Conservation (phyloP, 306 rosid genomes). For the Medicago arabica region DNA sequence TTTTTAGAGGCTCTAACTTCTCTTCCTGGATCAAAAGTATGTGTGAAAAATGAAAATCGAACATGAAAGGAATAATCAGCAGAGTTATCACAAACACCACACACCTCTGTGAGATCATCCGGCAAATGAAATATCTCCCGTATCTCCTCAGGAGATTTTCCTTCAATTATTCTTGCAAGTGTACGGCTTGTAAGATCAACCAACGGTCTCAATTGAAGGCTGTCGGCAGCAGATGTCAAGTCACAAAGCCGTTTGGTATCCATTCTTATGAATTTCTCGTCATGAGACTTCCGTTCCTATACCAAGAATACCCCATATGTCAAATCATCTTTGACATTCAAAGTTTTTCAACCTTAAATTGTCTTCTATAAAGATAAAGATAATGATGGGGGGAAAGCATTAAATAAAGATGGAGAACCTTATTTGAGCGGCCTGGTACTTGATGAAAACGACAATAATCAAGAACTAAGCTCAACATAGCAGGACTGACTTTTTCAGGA, state of each 20-base stretch:
- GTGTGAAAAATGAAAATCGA: conserved; percentile 43
- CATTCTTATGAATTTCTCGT: conserved; percentile 82
- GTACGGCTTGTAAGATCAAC: conserved; percentile 95
- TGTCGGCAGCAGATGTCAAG: conserved; percentile 92
- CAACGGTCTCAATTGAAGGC: conserved; percentile 92
- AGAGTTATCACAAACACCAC: conserved; percentile 49
- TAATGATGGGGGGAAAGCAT: conserved; percentile 26
- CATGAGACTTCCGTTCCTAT: conserved; percentile 85
- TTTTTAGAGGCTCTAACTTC: conserved; percentile 88
- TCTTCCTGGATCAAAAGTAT: conserved; percentile 75
- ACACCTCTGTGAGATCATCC: conserved; percentile 97
- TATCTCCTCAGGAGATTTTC: conserved; percentile 92
- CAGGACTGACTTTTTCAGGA: conserved; percentile 86
- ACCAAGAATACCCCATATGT: conserved; percentile 47
- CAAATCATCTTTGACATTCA: conserved; percentile 34
- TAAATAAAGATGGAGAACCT: conserved; percentile 60
- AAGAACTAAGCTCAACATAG: conserved; percentile 76
- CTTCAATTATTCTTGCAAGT: conserved; percentile 97
- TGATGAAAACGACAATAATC: conserved; percentile 96
- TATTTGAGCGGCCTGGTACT: conserved; percentile 90
- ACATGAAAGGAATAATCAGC: conserved; percentile 37
- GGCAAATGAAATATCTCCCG: conserved; percentile 93
- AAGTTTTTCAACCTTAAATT: conserved; percentile 21
- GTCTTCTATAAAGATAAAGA: conserved; percentile 9
- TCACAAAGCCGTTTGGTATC: conserved; percentile 90